Base-by-base conservation (phyloP, 139 green algal species). In the Chlorella sorokiniana region DNA sequence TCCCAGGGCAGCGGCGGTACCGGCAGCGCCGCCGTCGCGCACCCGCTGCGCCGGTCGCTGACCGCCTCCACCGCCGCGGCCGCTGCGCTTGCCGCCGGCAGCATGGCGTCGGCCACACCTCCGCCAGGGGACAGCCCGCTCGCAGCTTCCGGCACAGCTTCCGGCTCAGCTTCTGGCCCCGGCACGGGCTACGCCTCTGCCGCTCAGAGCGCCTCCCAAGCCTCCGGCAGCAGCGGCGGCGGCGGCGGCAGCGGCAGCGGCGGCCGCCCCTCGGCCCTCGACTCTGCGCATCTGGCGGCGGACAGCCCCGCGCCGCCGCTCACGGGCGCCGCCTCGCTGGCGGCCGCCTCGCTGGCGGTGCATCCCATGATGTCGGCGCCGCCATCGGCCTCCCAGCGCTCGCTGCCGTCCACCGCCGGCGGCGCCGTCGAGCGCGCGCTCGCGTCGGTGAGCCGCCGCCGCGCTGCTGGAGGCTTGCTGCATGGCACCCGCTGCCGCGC, bases 261-360 rank as follows among this genome's bases (percentile, higher is more conserved):
- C 22, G n/a, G 8, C 6, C 45, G 23, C 35, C 10, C 14, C 33
- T 44, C 73, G 0, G 73, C 73, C 5, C 45, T 65, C 31, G 71
- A 45, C 54, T 69, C 54, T 5, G 37, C 73, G 37, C 73, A 79
- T 5, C 73, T 79, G 31, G 25, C 10, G 20, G 73, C 73, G 11
- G 73, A 79, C 31, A 79, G 73, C 73, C 73, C 73, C 37, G 52
- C 38, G 27, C 23, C 56, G 22, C 41, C 52, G 7, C 45, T 25
- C 48, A 56, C 48, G 16, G 48, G 48, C 11, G 48, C 71, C 6
- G 71, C 71, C 29, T 78, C 71, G 27, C 23, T 65, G 25, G 73
- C 40, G 27, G 73, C 73, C 25, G 54, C 73, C 31, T 79, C 73
- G 25, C 52, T 79, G 73, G 73, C 37, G 27, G 54, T 69, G 37